Evolutionary conservation across 352 stramenopile genomes (phyloP).

Genomic region (Achlya hypogyna): DNA sequence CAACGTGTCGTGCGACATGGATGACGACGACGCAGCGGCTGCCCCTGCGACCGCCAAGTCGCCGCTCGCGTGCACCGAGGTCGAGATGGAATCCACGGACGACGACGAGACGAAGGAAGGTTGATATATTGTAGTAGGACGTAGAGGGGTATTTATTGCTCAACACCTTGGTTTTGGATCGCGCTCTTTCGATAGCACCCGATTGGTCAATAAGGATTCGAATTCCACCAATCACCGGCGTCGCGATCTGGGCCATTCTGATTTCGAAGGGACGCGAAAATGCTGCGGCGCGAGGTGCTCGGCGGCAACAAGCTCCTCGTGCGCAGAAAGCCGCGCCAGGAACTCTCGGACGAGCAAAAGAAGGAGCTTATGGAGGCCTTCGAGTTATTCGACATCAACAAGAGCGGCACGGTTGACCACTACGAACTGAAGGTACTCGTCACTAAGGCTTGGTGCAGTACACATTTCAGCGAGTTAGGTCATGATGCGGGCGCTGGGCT

Average conservation of each 20-base stretch:
- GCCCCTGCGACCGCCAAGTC: neutral
- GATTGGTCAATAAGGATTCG: neutral
- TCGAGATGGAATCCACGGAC: constrained; percentile 1
- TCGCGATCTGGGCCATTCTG: neutral
- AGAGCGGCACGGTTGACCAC: constrained; percentile 85
- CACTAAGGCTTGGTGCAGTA: neutral
- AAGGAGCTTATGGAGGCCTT: constrained; percentile 90
- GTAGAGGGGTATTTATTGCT: constrained; percentile 7
- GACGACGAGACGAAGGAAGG: neutral
- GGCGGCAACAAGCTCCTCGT: neutral
- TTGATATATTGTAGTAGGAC: neutral
- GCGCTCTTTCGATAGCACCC: neutral
- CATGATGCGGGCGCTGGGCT: constrained; percentile 89
- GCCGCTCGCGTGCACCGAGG: neutral
- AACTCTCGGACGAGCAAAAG: constrained; percentile 75
- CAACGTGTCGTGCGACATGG: neutral
- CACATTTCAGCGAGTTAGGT: constrained; percentile 29
- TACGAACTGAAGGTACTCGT: constrained; percentile 86
- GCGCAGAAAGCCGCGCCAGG: constrained; percentile 28
- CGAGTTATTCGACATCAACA: constrained; percentile 90
- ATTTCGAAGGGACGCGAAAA: neutral
- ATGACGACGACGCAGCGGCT: neutral
- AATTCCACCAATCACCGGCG: constrained; percentile 8
- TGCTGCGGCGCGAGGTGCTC: constrained; percentile 3
- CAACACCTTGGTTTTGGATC: neutral